Percentiles rank a stretch among this genome's conserved stretches.
phyloP scores from a whole-genome alignment of 164 flowering plant species.

The Echeveria elegans region DNA sequence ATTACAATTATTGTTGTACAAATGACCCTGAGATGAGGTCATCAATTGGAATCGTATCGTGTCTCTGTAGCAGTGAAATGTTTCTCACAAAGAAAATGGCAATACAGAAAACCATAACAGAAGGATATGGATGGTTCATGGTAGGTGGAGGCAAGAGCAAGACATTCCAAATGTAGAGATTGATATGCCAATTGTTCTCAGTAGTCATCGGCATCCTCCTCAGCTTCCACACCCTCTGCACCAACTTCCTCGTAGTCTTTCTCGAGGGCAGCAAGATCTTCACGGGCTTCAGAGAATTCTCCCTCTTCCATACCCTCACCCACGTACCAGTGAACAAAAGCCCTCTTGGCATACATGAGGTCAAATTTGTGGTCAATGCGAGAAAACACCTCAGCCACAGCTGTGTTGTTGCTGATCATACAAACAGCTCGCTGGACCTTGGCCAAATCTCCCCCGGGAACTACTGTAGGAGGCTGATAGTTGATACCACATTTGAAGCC shows the following conservation, averaged over 20 bases:
- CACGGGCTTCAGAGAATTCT: slow-evolving; percentile 48
- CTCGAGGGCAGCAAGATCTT: slow-evolving; percentile 48
- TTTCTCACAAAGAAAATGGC: neutral
- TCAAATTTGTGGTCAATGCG: slow-evolving; percentile 46
- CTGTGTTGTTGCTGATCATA: slow-evolving; percentile 51
- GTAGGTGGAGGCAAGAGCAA: neutral
- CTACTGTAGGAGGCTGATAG: slow-evolving; percentile 45
- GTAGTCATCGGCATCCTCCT: slow-evolving; percentile 15
- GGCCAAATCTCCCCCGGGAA: slow-evolving; percentile 46
- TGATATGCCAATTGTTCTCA: neutral
- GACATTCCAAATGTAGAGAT: neutral
- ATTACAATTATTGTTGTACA: neutral
- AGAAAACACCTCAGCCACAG: slow-evolving; percentile 44
- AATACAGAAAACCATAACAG: neutral
- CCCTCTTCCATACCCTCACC: slow-evolving; percentile 56
- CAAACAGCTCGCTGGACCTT: slow-evolving; percentile 49
- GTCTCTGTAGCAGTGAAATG: neutral
- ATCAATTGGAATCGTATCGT: neutral
- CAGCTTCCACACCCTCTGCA: slow-evolving; percentile 38
- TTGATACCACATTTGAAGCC: slow-evolving; percentile 51
- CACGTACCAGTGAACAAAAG: slow-evolving; percentile 48
- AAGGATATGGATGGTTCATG: neutral
- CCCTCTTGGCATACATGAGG: slow-evolving; percentile 45
- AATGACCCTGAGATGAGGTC: neutral
- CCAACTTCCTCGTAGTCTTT: slow-evolving; percentile 49